Evolutionary conservation across 352 stramenopile genomes (phyloP).

Genomic region (Globisporangium cystogenes): DNA sequence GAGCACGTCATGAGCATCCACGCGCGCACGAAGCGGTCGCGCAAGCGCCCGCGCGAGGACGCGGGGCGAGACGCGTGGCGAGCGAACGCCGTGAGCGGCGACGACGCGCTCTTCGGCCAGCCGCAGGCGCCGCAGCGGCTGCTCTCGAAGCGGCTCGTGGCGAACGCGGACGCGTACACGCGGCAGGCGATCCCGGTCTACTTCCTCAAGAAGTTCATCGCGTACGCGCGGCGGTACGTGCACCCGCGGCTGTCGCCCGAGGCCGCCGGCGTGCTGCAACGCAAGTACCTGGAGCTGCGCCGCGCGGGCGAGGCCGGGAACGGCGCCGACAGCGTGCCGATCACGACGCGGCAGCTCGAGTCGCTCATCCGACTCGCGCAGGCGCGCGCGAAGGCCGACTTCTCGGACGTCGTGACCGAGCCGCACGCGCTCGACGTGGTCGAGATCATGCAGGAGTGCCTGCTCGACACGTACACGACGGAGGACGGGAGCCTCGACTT

Average conservation of each 20-base stretch:
- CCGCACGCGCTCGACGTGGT: conserved; percentile 96
- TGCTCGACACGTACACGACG: conserved; percentile 89
- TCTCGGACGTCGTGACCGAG: conserved; percentile 90
- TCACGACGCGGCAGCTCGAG: conserved; percentile 97
- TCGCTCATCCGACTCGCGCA: conserved; percentile 88
- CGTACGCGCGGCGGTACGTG: conserved; percentile 95
- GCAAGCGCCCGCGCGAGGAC: conserved; percentile 25
- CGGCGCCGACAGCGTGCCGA: conserved; percentile 65
- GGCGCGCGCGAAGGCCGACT: conserved; percentile 93
- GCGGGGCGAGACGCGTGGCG: conserved; percentile 13
- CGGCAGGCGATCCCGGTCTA: conserved; percentile 53
- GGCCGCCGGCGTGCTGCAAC: conserved; percentile 64
- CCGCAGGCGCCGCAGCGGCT: conserved; percentile 11
- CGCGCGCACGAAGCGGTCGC: conserved; percentile 18
- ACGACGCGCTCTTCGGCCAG: conserved; percentile 1
- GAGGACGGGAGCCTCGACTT: conserved; percentile 89
- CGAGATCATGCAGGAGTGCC: conserved; percentile 93
- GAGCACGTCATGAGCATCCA: conserved; percentile 95
- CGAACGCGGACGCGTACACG: conserved; percentile 42
- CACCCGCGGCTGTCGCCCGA: conserved; percentile 79
- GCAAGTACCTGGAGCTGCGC: conserved; percentile 88
- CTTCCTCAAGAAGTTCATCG: conserved; percentile 96
- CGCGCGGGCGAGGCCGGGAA: conserved; percentile 47
- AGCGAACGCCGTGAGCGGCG: conserved; percentile 8
- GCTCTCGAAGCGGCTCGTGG: conserved; percentile 44